Percentiles rank a stretch among this genome's conserved stretches.
Conservation (phyloP, 2,329 filamentous ascomycete species). For the Colletotrichum navitas region DNA sequence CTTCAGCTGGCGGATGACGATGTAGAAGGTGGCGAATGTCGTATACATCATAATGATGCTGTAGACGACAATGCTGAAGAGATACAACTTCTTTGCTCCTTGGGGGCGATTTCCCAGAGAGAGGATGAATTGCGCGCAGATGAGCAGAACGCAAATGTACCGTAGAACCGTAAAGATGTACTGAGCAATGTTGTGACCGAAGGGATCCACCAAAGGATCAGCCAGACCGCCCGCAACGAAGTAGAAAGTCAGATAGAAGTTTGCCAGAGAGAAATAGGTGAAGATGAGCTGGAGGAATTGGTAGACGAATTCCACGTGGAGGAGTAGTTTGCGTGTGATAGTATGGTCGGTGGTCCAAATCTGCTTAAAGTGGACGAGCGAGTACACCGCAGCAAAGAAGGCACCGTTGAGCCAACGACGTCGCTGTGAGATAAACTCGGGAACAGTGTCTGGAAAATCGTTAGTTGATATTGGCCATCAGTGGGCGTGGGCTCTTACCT, state of each 20-base stretch:
- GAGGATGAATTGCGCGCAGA: constrained; percentile 94
- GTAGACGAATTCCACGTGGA: constrained; percentile 96
- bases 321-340: constrained; percentile 85
- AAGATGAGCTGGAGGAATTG: constrained; percentile 93
- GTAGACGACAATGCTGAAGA: constrained; percentile 91
- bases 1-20: constrained; percentile 85
- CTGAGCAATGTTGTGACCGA: constrained; percentile 86
- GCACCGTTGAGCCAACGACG: constrained; percentile 98
- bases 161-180: constrained; percentile 89
- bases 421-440: constrained; percentile 97
- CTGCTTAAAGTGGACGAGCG: constrained; percentile 92
- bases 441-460: constrained; percentile 78
- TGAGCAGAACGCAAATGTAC: constrained; percentile 88
- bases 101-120: constrained; percentile 97
- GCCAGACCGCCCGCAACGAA: constrained; percentile 94
- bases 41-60: constrained; percentile 96
- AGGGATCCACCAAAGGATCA: constrained; percentile 85
- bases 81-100: constrained; percentile 91
- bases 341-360: constrained; percentile 95
- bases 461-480: constrained; percentile 37
- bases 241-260: constrained; percentile 99
- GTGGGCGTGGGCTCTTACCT: constrained; percentile 68
- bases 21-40: constrained; percentile 88
- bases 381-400: constrained; percentile 98
- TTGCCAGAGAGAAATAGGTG: constrained; percentile 97